Evolutionary conservation across 768 basidiomycete genomes (phyloP).

Genomic region (Trametes elegans): DNA sequence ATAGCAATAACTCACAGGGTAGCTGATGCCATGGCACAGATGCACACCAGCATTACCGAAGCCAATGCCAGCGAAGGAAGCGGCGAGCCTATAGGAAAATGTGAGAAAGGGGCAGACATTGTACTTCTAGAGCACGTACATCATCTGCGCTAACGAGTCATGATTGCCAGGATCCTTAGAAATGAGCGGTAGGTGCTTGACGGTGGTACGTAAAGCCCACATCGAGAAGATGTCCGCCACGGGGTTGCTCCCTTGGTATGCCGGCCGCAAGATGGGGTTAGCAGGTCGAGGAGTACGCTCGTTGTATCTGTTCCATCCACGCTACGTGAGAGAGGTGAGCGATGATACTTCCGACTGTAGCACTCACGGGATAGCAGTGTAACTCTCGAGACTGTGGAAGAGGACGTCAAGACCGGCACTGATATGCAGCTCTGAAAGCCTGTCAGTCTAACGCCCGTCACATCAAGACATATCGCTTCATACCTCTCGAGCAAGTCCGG

Average conservation of each 20-base stretch:
- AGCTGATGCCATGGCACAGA: conserved; percentile 87
- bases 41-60: conserved; percentile 95
- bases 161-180: conserved; percentile 74
- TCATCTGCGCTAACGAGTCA: conserved; percentile 89
- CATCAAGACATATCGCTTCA: neutral
- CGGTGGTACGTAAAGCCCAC: conserved; percentile 89
- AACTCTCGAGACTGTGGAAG: conserved; percentile 95
- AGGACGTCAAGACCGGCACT: conserved; percentile 93
- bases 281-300: conserved; percentile 86
- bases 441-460: neutral
- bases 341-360: neutral
- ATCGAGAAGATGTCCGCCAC: conserved; percentile 94
- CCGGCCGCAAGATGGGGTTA: conserved; percentile 88
- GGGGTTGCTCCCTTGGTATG: conserved; percentile 92
- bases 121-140: conserved; percentile 45
- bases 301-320: conserved; percentile 57
- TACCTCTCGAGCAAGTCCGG: conserved; percentile 67
- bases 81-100: conserved; percentile 59
- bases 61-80: conserved; percentile 94
- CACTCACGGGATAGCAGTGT: conserved; percentile 86
- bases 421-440: conserved; percentile 70
- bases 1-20: conserved; percentile 51
- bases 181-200: conserved; percentile 85
- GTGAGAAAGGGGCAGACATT: neutral
- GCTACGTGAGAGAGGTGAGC: conserved; percentile 17